A percentile compares a stretch with the other conserved stretches of the same genome.
Conservation (phyloP, 2,329 filamentous ascomycete species). For the Pestalotiopsis sp. region DNA sequence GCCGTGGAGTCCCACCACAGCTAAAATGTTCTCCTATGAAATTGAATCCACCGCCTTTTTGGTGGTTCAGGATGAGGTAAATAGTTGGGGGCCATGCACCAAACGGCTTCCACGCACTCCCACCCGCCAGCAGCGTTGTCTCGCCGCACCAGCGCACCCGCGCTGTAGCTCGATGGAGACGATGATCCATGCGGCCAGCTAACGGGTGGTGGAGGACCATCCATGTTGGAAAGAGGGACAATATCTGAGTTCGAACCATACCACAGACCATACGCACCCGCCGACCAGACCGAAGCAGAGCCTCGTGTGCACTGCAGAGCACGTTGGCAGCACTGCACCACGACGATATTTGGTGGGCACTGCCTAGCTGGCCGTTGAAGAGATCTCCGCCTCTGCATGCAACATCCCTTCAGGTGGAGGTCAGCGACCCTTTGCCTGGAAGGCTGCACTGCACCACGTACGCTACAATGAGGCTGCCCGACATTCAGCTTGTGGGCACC, state of each 20-base stretch:
- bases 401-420: background rate
- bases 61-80: background rate
- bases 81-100: conserved; percentile 5
- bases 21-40: background rate
- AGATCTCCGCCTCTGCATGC: background rate
- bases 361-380: background rate
- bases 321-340: background rate
- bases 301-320: background rate
- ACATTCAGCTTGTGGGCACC: background rate
- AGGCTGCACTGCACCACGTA: background rate
- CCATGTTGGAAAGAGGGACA: background rate
- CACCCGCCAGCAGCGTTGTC: background rate
- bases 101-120: background rate
- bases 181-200: background rate
- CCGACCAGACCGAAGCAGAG: no score
- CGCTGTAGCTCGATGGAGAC: conserved; percentile 15
- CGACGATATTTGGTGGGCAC: background rate
- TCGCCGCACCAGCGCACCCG: background rate
- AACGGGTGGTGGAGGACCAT: background rate
- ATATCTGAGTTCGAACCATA: no score
- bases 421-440: background rate
- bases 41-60: background rate
- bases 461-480: background rate
- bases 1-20: background rate
- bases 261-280: no score